Base-by-base conservation (phyloP, 2,329 filamentous ascomycete genomes). In the Xylariomycetidae sp. region DNA sequence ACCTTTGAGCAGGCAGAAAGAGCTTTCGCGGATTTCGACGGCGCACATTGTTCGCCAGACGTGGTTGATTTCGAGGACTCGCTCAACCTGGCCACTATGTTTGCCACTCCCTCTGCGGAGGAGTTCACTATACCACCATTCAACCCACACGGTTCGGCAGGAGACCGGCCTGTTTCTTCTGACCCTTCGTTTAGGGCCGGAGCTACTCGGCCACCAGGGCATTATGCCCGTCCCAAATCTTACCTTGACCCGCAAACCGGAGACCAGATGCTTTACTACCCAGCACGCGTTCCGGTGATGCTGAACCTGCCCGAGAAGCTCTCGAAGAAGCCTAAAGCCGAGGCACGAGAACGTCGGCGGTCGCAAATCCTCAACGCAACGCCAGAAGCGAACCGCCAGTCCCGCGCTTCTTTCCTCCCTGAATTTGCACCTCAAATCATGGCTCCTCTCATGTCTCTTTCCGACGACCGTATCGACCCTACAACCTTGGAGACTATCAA, bases 281-380 rank as follows among this genome's bases (percentile, higher is more conserved):
- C 92, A 10, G 92, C 92, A 3, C 89, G 87, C 1, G 92, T 98
- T 3, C 92, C 92, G 3, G 81, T 84, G 42, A 89, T 94, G 80
- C 72, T 98, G 37, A 96, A 95, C 49, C 65, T 98, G 10, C 92
- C 92, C 1, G 87, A 88, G 27, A 85, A 87, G 49, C 65, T 96
- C 31, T 94, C 89, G 1, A 85, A 81, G 49, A 72, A 79, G 32
- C 78, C 82, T 7, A 74, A 82, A 33, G 63, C 74, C 3, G 63
- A 70, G 8, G 70, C 79, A 5, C 72, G 79, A 35, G 81, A 87
- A 35, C 74, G 79, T 46, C 76, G 85, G 34, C 78, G 83, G 15
- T 85, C 85, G 1, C 80, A 92, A 48, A 64, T 90, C 6, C 59
- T 93, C 27, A 77, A 73, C 46, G 69, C 72, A 23, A 75, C 87